Base-by-base conservation (phyloP, 768 basidiomycete species). In the Suillus clintonianus region DNA sequence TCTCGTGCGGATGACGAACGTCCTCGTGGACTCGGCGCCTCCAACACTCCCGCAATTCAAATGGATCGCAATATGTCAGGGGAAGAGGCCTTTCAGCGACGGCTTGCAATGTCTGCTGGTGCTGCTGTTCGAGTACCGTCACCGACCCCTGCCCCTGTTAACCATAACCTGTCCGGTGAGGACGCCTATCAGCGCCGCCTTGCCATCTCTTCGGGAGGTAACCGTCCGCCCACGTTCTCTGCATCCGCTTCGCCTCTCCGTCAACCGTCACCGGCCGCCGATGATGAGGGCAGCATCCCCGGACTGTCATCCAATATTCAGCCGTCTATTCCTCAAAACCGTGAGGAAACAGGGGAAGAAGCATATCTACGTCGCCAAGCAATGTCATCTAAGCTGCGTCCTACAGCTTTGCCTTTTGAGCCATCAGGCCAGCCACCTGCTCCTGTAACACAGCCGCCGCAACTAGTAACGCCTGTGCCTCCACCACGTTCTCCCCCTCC, bases 51-150 rank as follows among this genome's bases (percentile, higher is more conserved):
- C 3, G 73, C 82, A n/a, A 76, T 76, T 3, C 66, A 77, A 7
- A 72, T 84, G 4, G 81, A 85, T 48, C 77, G 78, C 32, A 78
- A 75, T 41, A 75, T 91, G 65, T 87, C 89, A 2, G 92, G 92
- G 10, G 92, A 94, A 59, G 92, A 92, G 69, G 92, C 90, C 5
- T 94, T 89, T 71, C 86, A 88, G 69, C 88, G 90, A 36, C 87
- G 92, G 27, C 80, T 92, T 19, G 89, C 91, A 9, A 80, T 94
- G 83, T 91, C 91, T 5, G 72, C 75, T 14, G 36, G 64, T 27
- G 62, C 63, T 10, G 64, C 54, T 14, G 63, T 74, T n/a, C 68
- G 66, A 27, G 68, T 59, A 1, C 67, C 66, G 36, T 74, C 71
- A 53, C 64, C 75, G 3, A 41, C 82, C 19, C 77, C 82, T 22